Conservation (phyloP, 1,139 yeast genomes). For the Meyerozyma carpophila region DNA sequence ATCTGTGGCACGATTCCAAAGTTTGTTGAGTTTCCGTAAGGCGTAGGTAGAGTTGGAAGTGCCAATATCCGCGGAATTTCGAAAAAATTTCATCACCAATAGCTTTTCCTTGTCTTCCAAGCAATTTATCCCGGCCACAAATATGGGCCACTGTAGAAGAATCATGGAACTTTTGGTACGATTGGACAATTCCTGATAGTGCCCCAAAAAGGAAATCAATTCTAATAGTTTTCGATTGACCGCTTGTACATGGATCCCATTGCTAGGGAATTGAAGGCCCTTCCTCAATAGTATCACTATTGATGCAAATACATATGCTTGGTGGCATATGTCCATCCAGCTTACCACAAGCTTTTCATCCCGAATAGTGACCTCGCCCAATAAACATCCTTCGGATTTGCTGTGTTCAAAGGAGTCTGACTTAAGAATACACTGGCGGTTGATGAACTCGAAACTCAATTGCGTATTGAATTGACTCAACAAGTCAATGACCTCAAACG, state of each 20-base stretch:
- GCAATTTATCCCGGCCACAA: constrained; percentile 15
- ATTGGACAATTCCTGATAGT: constrained; percentile 7
- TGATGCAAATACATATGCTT: constrained; percentile 12
- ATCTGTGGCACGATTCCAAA: background rate
- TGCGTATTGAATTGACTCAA: constrained; percentile 9
- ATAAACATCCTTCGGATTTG: constrained; percentile 7
- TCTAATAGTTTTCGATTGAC: constrained; percentile 8
- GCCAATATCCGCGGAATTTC: constrained; percentile 8
- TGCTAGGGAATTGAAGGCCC: constrained; percentile 8
- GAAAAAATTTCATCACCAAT: constrained; percentile 10
- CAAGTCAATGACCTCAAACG: constrained; percentile 12
- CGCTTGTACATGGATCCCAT: constrained; percentile 13
- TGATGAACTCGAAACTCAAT: constrained; percentile 6
- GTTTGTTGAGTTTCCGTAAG: constrained; percentile 7
- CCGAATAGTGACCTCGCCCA: constrained; percentile 9
- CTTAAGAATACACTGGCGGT: constrained; percentile 7
- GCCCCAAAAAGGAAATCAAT: constrained; percentile 8
- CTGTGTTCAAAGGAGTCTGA: background rate
- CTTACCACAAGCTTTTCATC: constrained; percentile 7
- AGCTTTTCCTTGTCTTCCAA: constrained; percentile 9
- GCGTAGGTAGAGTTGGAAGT: constrained; percentile 10
- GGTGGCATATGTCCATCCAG: constrained; percentile 17
- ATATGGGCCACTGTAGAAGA: constrained; percentile 18
- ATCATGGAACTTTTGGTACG: constrained; percentile 10
- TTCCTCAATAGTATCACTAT: constrained; percentile 12